These are phyloP conservation scores for Beauveria australis DNA, from an alignment of 2,329 filamentous ascomycete genomes.

Conservation along the genomic window DNA sequence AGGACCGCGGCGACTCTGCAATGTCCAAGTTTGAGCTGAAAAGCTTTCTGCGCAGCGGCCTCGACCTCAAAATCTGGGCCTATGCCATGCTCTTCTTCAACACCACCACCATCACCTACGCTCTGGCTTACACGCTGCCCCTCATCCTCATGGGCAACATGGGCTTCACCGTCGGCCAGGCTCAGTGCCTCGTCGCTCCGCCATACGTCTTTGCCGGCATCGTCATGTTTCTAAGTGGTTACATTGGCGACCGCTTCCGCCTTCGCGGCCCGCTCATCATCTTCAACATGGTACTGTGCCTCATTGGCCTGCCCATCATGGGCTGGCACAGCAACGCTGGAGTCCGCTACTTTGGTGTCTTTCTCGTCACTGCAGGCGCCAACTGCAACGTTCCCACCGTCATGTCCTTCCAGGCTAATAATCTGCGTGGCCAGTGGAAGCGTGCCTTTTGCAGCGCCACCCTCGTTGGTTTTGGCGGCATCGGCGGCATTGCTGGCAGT, in stretches of 20 bases:
- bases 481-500: conserved; percentile 70
- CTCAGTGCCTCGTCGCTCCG: conserved; percentile 65
- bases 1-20: conserved; percentile 49
- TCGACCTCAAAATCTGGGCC: conserved; percentile 52
- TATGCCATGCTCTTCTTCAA: conserved; percentile 55
- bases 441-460: conserved; percentile 70
- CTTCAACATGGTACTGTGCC: conserved; percentile 55
- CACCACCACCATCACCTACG: conserved; percentile 64
- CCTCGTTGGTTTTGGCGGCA: conserved; percentile 65
- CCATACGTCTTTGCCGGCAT: conserved; percentile 59
- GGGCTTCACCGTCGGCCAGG: conserved; percentile 53
- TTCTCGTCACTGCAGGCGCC: conserved; percentile 66
- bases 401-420: conserved; percentile 79
- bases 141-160: conserved; percentile 59
- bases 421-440: conserved; percentile 85
- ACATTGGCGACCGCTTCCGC: conserved; percentile 58
- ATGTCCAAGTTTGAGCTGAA: conserved; percentile 42
- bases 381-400: conserved; percentile 69
- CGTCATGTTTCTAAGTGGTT: conserved; percentile 52
- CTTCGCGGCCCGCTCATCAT: conserved; percentile 58
- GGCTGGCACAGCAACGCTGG: conserved; percentile 51
- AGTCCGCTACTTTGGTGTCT: conserved; percentile 66
- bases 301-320: conserved; percentile 66
- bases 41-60: conserved; percentile 37
- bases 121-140: conserved; percentile 71